Evolutionary conservation across 192 early-diverging fungal species (phyloP).

Genomic region (Coemansia sp.): DNA sequence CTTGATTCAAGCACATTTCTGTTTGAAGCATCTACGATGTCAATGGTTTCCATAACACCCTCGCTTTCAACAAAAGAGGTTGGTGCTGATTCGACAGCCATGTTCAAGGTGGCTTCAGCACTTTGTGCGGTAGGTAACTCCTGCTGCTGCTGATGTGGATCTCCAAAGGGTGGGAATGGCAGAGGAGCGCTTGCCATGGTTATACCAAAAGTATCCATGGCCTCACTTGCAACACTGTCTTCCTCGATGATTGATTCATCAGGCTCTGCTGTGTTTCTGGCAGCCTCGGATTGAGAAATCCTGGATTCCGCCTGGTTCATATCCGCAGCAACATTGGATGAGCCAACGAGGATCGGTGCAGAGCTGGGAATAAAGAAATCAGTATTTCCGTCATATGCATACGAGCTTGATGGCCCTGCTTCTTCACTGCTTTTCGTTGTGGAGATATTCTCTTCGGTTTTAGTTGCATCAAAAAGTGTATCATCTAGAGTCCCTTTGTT

Average conservation of each 20-base stretch:
- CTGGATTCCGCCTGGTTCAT: not conserved
- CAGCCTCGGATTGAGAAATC: not conserved
- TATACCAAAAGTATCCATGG: conserved; percentile 8
- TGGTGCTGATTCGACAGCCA: not conserved
- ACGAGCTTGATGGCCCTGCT: not conserved
- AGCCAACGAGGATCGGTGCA: not conserved
- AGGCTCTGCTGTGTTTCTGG: not conserved
- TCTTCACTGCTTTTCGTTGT: not conserved
- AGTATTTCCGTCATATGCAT: not conserved
- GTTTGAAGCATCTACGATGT: conserved; percentile 32
- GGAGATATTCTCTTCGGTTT: not conserved
- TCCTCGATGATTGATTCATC: not conserved
- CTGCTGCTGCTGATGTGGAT: conserved; percentile 26
- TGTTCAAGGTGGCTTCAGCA: not conserved
- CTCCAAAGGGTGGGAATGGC: conserved; percentile 46
- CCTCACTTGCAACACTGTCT: conserved; percentile 9
- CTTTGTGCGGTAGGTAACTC: not conserved
- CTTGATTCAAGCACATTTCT: conserved; percentile 47
- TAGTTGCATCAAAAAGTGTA: not conserved
- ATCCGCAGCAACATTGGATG: not conserved
- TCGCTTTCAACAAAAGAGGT: not conserved
- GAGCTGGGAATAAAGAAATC: not conserved
- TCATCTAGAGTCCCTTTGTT: not conserved
- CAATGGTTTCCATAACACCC: conserved; percentile 32
- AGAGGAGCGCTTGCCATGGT: conserved; percentile 38